Evolutionary conservation across 257 asterid genomes (phyloP).

Genomic region (Coffea eugenioides): DNA sequence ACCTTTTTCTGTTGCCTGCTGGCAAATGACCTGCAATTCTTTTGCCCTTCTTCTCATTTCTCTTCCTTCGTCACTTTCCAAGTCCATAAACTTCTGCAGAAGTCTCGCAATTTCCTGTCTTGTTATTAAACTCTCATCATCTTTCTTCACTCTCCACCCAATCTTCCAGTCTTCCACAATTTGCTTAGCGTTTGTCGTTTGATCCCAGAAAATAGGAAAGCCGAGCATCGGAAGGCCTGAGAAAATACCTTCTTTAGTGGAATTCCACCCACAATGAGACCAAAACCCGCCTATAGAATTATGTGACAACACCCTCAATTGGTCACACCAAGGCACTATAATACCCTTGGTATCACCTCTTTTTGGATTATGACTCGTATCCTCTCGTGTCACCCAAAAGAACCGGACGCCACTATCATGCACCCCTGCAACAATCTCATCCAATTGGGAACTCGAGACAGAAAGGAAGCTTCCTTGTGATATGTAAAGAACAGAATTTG

Average conservation of each 20-base stretch:
- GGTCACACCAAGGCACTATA: constrained; percentile 66
- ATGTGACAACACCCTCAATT: constrained; percentile 47
- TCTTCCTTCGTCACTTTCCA: constrained; percentile 31
- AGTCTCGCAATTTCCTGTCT: constrained; percentile 25
- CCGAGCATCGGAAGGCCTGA: constrained; percentile 56
- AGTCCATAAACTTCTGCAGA: constrained; percentile 43
- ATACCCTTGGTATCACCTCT: constrained; percentile 27
- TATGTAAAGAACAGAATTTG: constrained; percentile 51
- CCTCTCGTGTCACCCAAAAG: constrained; percentile 52
- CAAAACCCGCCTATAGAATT: constrained; percentile 54
- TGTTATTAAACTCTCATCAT: constrained; percentile 20
- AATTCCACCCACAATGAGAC: constrained; percentile 84
- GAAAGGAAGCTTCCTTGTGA: constrained; percentile 64
- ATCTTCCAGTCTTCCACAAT: constrained; percentile 56
- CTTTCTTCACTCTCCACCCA: constrained; percentile 52
- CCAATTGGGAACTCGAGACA: constrained; percentile 52
- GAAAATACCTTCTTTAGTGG: constrained; percentile 47
- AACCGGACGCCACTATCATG: constrained; percentile 39
- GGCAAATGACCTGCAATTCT: constrained; percentile 18
- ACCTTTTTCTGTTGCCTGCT: background rate
- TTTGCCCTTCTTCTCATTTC: constrained; percentile 30
- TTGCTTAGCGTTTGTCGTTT: constrained; percentile 37
- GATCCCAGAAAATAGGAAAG: constrained; percentile 44
- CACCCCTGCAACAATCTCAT: constrained; percentile 31
- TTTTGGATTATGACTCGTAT: constrained; percentile 6